These are phyloP conservation scores for Colletotrichum sidae DNA, from an alignment of 2,329 filamentous ascomycete genomes.

Conservation along the genomic window DNA sequence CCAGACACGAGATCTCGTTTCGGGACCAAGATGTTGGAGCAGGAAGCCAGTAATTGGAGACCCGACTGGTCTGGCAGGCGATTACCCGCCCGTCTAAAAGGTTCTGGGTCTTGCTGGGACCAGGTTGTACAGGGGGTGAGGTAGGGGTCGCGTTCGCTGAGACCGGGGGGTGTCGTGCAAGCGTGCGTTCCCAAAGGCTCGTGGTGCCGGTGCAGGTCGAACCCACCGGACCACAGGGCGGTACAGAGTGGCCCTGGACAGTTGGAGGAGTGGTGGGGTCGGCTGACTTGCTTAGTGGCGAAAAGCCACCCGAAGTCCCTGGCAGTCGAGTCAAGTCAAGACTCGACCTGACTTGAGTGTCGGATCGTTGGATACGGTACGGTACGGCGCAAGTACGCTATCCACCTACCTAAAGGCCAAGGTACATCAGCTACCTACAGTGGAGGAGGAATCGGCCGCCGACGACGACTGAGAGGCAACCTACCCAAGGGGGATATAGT, in stretches of 20 bases:
- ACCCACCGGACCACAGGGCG: slow-evolving; percentile 38
- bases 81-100: slow-evolving; percentile 38
- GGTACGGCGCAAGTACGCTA: neutral
- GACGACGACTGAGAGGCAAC: slow-evolving; percentile 1
- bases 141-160: slow-evolving; percentile 34
- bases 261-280: slow-evolving; percentile 38
- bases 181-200: slow-evolving; percentile 37
- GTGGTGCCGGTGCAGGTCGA: slow-evolving; percentile 35
- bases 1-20: slow-evolving; percentile 39
- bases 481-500: no score
- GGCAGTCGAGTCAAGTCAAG: slow-evolving; percentile 34
- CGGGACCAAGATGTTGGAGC: slow-evolving; percentile 37
- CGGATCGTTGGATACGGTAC: no score
- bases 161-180: slow-evolving; percentile 36
- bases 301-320: slow-evolving; percentile 36
- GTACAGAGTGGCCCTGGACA: slow-evolving; percentile 35
- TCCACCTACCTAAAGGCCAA: neutral
- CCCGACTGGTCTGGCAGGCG: slow-evolving; percentile 33
- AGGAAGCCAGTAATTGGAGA: slow-evolving; percentile 29
- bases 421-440: no score
- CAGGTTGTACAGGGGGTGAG: slow-evolving; percentile 31
- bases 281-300: slow-evolving; percentile 38
- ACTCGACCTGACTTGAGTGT: no score
- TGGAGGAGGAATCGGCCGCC: slow-evolving; percentile 19
- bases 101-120: slow-evolving; percentile 38